A percentile compares a stretch with the other conserved stretches of the same genome.
phyloP scores from a whole-genome alignment of 192 early-diverging fungal species.

The Backusella sp. region DNA sequence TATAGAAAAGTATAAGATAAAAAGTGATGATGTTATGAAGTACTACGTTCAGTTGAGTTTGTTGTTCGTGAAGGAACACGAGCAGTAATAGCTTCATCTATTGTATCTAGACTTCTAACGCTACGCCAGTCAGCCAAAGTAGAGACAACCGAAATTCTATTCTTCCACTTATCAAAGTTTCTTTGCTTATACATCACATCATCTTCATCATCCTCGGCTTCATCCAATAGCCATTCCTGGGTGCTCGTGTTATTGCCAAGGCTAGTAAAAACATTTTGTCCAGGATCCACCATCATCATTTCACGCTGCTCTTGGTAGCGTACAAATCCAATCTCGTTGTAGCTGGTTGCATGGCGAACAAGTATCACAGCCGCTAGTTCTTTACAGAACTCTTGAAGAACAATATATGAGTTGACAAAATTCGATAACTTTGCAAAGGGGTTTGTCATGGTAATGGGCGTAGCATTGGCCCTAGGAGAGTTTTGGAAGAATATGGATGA shows the following conservation, averaged over 20 bases:
- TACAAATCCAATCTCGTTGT: slow-evolving; percentile 23
- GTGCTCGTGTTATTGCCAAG: not conserved
- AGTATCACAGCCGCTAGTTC: slow-evolving; percentile 57
- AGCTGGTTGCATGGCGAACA: slow-evolving; percentile 44
- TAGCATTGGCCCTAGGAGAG: slow-evolving; percentile 28
- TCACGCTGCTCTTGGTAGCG: slow-evolving; percentile 13
- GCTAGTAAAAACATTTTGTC: not conserved
- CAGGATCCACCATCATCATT: slow-evolving; percentile 13
- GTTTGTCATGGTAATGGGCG: slow-evolving; percentile 40
- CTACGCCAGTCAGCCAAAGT: slow-evolving; percentile 26
- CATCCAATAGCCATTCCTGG: slow-evolving; percentile 13
- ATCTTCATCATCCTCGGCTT: slow-evolving; percentile 12
- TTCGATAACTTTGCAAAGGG: slow-evolving; percentile 39
- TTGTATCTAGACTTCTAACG: slow-evolving; percentile 22
- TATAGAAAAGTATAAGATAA: not conserved
- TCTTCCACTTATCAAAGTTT: slow-evolving; percentile 24
- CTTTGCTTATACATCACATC: slow-evolving; percentile 10
- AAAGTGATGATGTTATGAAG: not conserved
- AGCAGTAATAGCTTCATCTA: slow-evolving; percentile 24
- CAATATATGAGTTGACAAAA: slow-evolving; percentile 60
- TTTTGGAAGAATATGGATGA: slow-evolving; percentile 36
- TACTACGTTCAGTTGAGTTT: not conserved
- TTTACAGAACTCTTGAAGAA: slow-evolving; percentile 63
- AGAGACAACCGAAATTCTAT: slow-evolving; percentile 22
- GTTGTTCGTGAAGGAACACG: slow-evolving; percentile 8